Conservation (phyloP, 108 stramenopile genomes). For the Cyclotella kingstonii region DNA sequence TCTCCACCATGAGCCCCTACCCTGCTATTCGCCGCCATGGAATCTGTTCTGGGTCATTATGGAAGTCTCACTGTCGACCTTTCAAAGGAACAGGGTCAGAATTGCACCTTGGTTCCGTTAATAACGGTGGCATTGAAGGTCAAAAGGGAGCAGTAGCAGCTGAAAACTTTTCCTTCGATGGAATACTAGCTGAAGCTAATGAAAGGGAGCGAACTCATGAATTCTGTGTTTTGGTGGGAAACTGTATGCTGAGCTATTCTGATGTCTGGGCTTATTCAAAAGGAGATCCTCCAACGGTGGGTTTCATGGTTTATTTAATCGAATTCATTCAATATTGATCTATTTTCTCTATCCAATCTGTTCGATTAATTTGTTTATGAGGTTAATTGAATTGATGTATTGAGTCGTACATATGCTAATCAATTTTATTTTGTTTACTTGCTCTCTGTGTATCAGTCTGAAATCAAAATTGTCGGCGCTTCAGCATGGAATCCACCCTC, state of each 20-base stretch:
- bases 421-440: neutral
- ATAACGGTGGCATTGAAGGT: no score
- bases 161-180: slow-evolving; percentile 32
- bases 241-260: slow-evolving; percentile 67
- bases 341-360: no score
- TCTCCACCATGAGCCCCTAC: slow-evolving; percentile 19
- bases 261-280: slow-evolving; percentile 50
- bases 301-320: neutral
- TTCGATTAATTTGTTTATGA: no score
- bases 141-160: no score
- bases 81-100: neutral
- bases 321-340: no score
- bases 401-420: neutral
- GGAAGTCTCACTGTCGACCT: slow-evolving; percentile 43
- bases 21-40: slow-evolving; percentile 46
- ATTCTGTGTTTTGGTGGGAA: slow-evolving; percentile 73
- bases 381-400: no score
- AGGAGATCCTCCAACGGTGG: slow-evolving; percentile 70
- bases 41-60: slow-evolving; percentile 41
- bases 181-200: slow-evolving; percentile 43
- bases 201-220: slow-evolving; percentile 51
- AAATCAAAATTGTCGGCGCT: slow-evolving; percentile 76
- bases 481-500: slow-evolving; percentile 60
- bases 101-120: no score
- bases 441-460: slow-evolving; percentile 26